Evolutionary conservation across 2,329 filamentous ascomycete genomes (phyloP), one percentile per base, ranked within the genome.

Genomic region (Cladophialophora immunda): DNA sequence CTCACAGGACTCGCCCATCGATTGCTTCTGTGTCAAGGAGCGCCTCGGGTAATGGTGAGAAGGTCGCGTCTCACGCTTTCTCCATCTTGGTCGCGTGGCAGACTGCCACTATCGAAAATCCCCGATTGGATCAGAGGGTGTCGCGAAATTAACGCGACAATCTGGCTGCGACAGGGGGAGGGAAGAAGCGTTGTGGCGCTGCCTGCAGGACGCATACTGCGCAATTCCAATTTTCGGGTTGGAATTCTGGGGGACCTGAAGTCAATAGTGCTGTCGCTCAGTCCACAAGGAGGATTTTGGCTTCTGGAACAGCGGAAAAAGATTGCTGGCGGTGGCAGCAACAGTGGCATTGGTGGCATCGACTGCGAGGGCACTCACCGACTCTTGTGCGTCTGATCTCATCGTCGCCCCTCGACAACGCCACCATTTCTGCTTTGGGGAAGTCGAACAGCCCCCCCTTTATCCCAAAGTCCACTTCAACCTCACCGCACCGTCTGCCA

Each of bases 71-170:
- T 34, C 34, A 61, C 41, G 38, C 41, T 59, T 32, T 69, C 32
- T 47, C 52, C 45, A 41, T 67, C 55, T 65, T 57, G 59, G 34
- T 71, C 67, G 69, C 69, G 63, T 69, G 69, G 67, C 56, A 64
- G 29, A 57, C 19, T 60, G 65, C 19, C 15, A 32, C 29, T 30
- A 27, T 52, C 15, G 15, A 62, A 69, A 69, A 53, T 67, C 64
- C 22, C 68, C 68, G 57, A 71, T 70, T 71, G 67, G 69, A 13
- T 4, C 22, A n/a, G 27, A 50, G 30, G 25, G 47, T 38, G 59
- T 68, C 70, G 58, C 70, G 68, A 71, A 70, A 71, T 68, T 65
- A 64, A 71, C 70, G 61, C 70, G 70, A 66, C 62, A 70, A 71
- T 69, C 59, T 69, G 59, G 64, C 50, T 52, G 45, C 58, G 22